Percentiles rank a stretch among this genome's conserved stretches.
phyloP scores from a whole-genome alignment of 176 grass and related monocot genomes.

The Zizania latifolia region DNA sequence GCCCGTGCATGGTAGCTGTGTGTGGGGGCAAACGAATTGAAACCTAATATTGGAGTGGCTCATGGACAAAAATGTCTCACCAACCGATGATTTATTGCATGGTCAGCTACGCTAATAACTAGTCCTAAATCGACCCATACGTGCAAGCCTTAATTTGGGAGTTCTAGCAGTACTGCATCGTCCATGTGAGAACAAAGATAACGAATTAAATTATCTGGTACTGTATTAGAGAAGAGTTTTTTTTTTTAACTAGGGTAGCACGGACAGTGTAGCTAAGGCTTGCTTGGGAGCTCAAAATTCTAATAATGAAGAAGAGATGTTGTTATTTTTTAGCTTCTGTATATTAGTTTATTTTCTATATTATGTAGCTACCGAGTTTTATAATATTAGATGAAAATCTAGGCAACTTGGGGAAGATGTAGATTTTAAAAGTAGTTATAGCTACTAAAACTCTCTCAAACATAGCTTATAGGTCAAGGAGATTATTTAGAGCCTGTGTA shows the following conservation, averaged over 20 bases:
- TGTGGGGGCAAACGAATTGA: constrained; percentile 26
- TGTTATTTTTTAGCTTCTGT: no score
- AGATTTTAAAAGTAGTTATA: no score
- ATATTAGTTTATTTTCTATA: no score
- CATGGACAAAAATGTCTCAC: constrained; percentile 28
- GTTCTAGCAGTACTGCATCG: constrained; percentile 10
- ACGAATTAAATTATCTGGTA: constrained; percentile 3
- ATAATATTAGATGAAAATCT: no score
- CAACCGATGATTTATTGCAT: constrained; percentile 30
- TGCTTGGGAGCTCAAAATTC: no score
- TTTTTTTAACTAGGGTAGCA: constrained; percentile 20
- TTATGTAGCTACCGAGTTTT: no score
- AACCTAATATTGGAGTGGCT: constrained; percentile 22
- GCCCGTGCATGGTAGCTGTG: constrained; percentile 8
- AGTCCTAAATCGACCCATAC: constrained; percentile 13
- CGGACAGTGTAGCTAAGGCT: no score
- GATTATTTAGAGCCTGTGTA: no score
- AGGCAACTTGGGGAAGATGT: no score
- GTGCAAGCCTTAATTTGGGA: constrained; percentile 26
- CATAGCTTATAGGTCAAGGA: constrained; percentile 26
- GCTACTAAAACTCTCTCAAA: no score
- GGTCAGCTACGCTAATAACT: constrained; percentile 26
- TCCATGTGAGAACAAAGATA: neutral
- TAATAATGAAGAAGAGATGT: no score
- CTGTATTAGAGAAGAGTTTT: neutral